Evolutionary conservation across 2,329 filamentous ascomycete genomes (phyloP), one percentile per base, ranked within the genome.

Genomic region (Talaromyces islandicus): DNA sequence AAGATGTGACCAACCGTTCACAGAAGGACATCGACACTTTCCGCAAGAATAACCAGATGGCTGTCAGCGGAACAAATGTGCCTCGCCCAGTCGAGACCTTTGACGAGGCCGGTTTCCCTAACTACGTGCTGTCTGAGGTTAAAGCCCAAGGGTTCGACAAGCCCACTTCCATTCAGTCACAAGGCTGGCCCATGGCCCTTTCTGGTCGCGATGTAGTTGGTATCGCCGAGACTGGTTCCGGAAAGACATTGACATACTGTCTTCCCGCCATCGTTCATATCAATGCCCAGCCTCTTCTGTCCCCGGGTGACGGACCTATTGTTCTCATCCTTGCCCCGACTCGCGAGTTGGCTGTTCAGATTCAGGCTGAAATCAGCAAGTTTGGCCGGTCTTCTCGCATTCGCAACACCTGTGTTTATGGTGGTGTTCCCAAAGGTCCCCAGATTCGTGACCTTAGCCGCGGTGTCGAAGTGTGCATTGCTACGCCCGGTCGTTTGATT

Each of bases 191-290:
- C 64, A 97, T 97, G 94, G 92, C 94, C 73, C 87, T 99, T 56
- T 95, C 93, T 68, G 94, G 94, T 80, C 93, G 94, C 69, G 94
- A 99, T 75, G 93, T 97, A 63, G 93, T 97, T 71, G 94, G 94
- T 87, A 96, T 99, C 80, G 94, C 94, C 70, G 94, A 99, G 83
- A 99, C 94, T 62, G 94, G 94, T 76, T 99, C 94, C 66, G 94
- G 94, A 83, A 99, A 99, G 88, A 99, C 94, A 4, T 84, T 99
- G 67, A 97, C 92, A 57, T 99, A 99, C 82, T 97, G 93, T 79
- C 86, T 99, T 68, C 94, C 94, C 61, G 91, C 94, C 60, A 99
- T 99, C 68, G 94, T 99, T 63, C 94, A 99, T 84, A 99, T 99
- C 84, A 97, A 99, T 79, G 94, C 94, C 54, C 94, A 99, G 79